A percentile compares a stretch with the other conserved stretches of the same genome.
Evolutionary conservation across 345 rosid genomes (phyloP).

Genomic region (Melaleuca quinquenervia): DNA sequence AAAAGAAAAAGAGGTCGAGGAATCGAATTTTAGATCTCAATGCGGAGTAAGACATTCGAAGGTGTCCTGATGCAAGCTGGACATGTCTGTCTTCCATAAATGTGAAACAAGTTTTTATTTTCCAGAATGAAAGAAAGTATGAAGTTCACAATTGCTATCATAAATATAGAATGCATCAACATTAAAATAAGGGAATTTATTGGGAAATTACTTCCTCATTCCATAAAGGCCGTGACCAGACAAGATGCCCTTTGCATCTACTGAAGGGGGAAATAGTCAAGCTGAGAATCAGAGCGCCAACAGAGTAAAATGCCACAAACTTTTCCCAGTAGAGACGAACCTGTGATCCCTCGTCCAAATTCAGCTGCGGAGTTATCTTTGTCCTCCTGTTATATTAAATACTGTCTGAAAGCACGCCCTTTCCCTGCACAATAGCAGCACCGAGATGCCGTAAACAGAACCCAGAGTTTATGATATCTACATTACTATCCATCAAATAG

Average conservation of each 20-base stretch:
- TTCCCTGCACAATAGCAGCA: background rate
- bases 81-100: background rate
- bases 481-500: background rate
- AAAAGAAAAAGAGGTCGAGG: background rate
- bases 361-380: background rate
- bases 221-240: background rate
- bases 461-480: background rate
- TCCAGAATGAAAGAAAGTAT: background rate
- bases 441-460: background rate
- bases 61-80: background rate
- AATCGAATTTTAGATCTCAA: background rate
- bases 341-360: background rate
- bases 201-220: background rate
- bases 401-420: background rate
- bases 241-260: background rate
- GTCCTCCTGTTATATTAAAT: background rate
- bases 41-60: background rate
- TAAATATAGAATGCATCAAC: background rate
- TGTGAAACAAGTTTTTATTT: background rate
- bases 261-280: background rate
- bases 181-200: background rate
- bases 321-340: background rate
- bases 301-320: background rate
- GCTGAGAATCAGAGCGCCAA: background rate
- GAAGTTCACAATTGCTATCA: background rate